Conservation (phyloP, 2,329 filamentous ascomycete genomes). For the Zalaria sp. region DNA sequence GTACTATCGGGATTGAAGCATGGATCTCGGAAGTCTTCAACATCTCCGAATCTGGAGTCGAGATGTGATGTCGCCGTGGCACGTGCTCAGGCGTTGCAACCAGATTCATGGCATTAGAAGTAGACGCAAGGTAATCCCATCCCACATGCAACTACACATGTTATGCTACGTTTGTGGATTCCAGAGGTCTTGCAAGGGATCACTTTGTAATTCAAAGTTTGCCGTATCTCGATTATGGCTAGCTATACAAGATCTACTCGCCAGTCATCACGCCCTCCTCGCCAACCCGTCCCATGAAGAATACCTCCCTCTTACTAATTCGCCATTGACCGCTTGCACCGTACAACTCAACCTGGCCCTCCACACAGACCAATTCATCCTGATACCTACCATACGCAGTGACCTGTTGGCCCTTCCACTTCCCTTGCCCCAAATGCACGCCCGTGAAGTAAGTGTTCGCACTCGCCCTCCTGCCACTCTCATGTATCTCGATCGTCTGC, state of each 20-base stretch:
- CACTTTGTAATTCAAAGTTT: too few species aligned
- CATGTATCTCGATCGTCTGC: slow-evolving; percentile 21
- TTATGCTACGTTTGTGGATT: too few species aligned
- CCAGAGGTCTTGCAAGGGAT: too few species aligned
- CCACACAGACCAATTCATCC: slow-evolving; percentile 21
- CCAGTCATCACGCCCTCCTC: slow-evolving; percentile 20
- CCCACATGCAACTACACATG: too few species aligned
- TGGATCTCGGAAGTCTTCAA: too few species aligned
- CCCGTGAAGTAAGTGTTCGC: slow-evolving; percentile 28
- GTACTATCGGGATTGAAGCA: too few species aligned
- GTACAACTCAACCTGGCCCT: slow-evolving; percentile 7
- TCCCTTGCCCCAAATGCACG: slow-evolving; percentile 27
- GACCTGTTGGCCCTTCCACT: slow-evolving; percentile 25
- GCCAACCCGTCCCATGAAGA: slow-evolving; percentile 22
- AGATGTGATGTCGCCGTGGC: too few species aligned
- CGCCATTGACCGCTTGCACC: slow-evolving; percentile 27
- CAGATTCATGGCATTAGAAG: too few species aligned
- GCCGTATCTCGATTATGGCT: too few species aligned
- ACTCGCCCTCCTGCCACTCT: slow-evolving; percentile 17
- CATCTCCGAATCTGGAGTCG: too few species aligned
- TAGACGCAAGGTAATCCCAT: too few species aligned
- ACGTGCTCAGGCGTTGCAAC: too few species aligned
- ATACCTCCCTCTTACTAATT: slow-evolving; percentile 21
- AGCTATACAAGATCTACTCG: slow-evolving; percentile 5
- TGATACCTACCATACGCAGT: slow-evolving; percentile 28